phyloP scores from a whole-genome alignment of 2,329 filamentous ascomycete species.

The Aureobasidium lini region DNA sequence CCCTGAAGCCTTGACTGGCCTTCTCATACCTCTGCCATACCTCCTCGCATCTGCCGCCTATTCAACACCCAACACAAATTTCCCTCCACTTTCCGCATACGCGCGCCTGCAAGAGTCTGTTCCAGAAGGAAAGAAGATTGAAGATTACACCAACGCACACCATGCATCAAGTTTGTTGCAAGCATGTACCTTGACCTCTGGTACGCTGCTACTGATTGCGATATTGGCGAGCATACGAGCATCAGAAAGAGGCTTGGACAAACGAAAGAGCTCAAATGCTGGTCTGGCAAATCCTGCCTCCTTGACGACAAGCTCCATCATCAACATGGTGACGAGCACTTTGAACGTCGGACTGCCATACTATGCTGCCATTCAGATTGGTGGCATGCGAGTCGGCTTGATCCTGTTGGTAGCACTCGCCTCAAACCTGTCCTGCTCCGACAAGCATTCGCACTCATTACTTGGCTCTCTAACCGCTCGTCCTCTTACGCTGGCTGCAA shows the following conservation, averaged over 20 bases:
- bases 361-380: conserved; percentile 49
- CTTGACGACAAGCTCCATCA: not conserved
- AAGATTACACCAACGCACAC: not conserved
- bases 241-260: conserved; percentile 24
- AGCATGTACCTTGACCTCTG: conserved; percentile 39
- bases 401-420: conserved; percentile 41
- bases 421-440: conserved; percentile 34
- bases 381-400: conserved; percentile 47
- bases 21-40: conserved; percentile 44
- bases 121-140: conserved; percentile 17
- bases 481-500: conserved; percentile 29
- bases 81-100: conserved; percentile 26
- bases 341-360: conserved; percentile 40
- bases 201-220: conserved; percentile 39
- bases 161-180: conserved; percentile 31
- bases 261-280: conserved; percentile 23
- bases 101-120: conserved; percentile 23
- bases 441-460: conserved; percentile 14
- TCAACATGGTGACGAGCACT: conserved; percentile 7
- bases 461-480: conserved; percentile 26
- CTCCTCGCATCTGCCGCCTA: conserved; percentile 41
- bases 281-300: not conserved
- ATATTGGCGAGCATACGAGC: conserved; percentile 30
- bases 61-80: conserved; percentile 23
- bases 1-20: conserved; percentile 42